Percentiles rank a stretch among this genome's conserved stretches.
Evolutionary conservation across 805 yeast genomes (phyloP).

Genomic region (Saccharomycopsis guyanensis): DNA sequence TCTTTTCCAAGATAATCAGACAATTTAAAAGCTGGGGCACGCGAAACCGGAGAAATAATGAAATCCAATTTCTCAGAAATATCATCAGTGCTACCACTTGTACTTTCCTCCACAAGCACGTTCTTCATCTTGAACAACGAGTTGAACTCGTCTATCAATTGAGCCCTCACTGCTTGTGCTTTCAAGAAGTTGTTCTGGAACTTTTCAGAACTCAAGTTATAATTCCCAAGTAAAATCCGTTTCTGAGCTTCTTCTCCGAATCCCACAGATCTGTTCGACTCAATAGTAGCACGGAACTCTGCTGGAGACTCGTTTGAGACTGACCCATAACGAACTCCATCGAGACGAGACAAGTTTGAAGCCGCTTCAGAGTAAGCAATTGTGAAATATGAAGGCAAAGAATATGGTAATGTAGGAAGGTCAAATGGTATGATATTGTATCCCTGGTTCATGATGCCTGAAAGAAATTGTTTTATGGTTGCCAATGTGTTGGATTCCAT

Average conservation of each 20-base stretch:
- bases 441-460: slow-evolving; percentile 35
- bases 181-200: slow-evolving; percentile 64
- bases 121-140: slow-evolving; percentile 48
- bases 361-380: slow-evolving; percentile 91
- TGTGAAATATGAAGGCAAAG: slow-evolving; percentile 80
- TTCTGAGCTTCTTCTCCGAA: slow-evolving; percentile 82
- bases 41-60: slow-evolving; percentile 66
- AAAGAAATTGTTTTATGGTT: slow-evolving; percentile 41
- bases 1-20: slow-evolving; percentile 34
- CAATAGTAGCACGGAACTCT: slow-evolving; percentile 35
- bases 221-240: slow-evolving; percentile 80
- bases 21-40: slow-evolving; percentile 46
- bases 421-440: slow-evolving; percentile 56
- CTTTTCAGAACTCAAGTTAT: slow-evolving; percentile 68
- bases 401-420: slow-evolving; percentile 55
- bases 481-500: slow-evolving; percentile 39
- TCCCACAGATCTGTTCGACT: slow-evolving; percentile 52
- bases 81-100: slow-evolving; percentile 12
- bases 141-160: slow-evolving; percentile 60
- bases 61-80: slow-evolving; percentile 47
- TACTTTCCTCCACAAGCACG: slow-evolving; percentile 26
- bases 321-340: slow-evolving; percentile 79
- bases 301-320: slow-evolving; percentile 26
- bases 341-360: slow-evolving; percentile 83
- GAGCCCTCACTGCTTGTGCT: slow-evolving; percentile 62